Evolutionary conservation across 108 stramenopile genomes (phyloP).

Genomic region (Poteriospumella lacustris): DNA sequence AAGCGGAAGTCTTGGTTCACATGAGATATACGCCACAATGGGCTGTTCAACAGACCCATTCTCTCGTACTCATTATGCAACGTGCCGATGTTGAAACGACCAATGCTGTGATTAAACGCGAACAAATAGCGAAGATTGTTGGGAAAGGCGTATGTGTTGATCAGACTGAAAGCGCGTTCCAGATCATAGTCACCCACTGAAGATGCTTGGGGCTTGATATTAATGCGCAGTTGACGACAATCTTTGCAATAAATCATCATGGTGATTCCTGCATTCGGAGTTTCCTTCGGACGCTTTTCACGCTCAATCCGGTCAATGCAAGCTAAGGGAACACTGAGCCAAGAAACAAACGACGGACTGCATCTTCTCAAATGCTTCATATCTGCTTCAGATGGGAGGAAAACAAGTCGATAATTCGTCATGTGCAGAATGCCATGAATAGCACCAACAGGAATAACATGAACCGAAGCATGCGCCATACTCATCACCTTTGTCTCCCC

Average conservation of each 20-base stretch:
- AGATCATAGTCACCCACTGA: not conserved
- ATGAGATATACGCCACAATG: not conserved
- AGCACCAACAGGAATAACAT: not conserved
- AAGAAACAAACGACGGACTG: not conserved
- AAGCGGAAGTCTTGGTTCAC: constrained; percentile 57
- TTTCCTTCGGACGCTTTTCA: constrained; percentile 12
- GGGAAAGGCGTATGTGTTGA: constrained; percentile 15
- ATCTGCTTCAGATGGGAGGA: not conserved
- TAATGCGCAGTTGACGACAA: not conserved
- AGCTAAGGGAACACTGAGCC: not conserved
- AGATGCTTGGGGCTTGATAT: not conserved
- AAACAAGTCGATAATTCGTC: constrained; percentile 18
- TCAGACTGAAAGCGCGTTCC: constrained; percentile 9
- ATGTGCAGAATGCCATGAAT: not conserved
- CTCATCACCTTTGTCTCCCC: not conserved
- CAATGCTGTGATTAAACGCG: constrained; percentile 11
- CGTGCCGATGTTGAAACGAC: not conserved
- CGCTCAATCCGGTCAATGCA: constrained; percentile 14
- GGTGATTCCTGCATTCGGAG: not conserved
- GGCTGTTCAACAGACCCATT: not conserved
- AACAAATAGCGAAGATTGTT: constrained; percentile 23
- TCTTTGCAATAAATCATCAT: constrained; percentile 10
- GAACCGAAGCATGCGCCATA: not conserved
- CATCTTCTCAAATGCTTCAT: not conserved
- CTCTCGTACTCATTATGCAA: not conserved